phyloP scores from a whole-genome alignment of 352 stramenopile species.

The Sclerospora graminicola region DNA sequence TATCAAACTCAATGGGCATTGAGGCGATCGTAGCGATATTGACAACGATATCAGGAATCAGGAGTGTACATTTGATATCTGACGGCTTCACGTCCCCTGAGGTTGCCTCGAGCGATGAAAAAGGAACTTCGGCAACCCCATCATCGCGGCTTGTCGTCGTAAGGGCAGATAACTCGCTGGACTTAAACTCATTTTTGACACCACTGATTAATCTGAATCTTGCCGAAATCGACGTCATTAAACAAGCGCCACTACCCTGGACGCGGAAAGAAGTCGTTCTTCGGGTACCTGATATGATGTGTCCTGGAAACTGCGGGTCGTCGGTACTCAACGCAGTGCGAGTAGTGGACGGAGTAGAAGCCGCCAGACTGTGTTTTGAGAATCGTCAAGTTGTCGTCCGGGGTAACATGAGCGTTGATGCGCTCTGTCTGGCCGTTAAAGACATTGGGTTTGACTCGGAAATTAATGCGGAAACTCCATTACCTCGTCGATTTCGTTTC shows the following conservation, averaged over 20 bases:
- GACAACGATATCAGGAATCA: conserved; percentile 21
- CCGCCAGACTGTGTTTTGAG: conserved; percentile 46
- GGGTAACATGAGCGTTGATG: conserved; percentile 30
- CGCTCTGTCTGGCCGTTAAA: conserved; percentile 30
- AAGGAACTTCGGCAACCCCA: background rate
- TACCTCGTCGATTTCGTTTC: conserved; percentile 47
- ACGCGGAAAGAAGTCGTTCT: conserved; percentile 54
- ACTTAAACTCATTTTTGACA: conserved; percentile 13
- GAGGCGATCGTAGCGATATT: conserved; percentile 34
- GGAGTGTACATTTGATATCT: conserved; percentile 38
- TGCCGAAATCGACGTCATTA: conserved; percentile 23
- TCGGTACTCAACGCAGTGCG: conserved; percentile 54
- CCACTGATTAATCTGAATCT: conserved; percentile 20
- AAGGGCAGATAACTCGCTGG: conserved; percentile 20
- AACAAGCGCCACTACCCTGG: conserved; percentile 32
- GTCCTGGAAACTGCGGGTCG: conserved; percentile 58
- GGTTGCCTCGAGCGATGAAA: background rate
- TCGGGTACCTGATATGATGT: conserved; percentile 74
- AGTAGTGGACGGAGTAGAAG: conserved; percentile 33
- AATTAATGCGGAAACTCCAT: conserved; percentile 24
- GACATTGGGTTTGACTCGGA: conserved; percentile 53
- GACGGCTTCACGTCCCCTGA: background rate
- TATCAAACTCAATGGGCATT: conserved; percentile 13
- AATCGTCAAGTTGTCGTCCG: conserved; percentile 43
- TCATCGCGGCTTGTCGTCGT: conserved; percentile 20